Conservation (phyloP, 2,329 filamentous ascomycete genomes). For the Beauveria medogensis region DNA sequence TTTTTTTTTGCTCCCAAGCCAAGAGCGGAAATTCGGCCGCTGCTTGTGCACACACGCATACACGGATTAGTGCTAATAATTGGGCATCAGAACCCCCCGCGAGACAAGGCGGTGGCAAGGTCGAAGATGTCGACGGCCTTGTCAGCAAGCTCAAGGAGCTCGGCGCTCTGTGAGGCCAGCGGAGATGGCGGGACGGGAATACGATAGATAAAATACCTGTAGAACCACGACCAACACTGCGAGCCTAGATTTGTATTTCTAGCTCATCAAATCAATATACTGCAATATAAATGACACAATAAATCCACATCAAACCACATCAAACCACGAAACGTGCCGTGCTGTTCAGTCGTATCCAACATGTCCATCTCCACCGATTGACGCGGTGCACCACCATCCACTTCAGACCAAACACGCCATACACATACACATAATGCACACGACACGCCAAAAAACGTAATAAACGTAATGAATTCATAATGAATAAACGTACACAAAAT, state of each 20-base stretch:
- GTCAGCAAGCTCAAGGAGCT: constrained; percentile 92
- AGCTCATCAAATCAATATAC: not conserved
- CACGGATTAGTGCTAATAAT: too few relatives aligned
- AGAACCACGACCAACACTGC: not conserved
- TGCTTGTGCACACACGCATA: not conserved
- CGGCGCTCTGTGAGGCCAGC: constrained; percentile 63
- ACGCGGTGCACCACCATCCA: not conserved
- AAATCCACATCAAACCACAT: not conserved
- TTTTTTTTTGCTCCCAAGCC: not conserved
- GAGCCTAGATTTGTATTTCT: not conserved
- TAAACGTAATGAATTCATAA: constrained; percentile 13
- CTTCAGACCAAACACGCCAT: not conserved
- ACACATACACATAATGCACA: constrained; percentile 12
- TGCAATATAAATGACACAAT: not conserved
- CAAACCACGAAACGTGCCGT: not conserved
- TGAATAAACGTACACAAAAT: constrained; percentile 10
- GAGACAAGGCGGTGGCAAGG: constrained; percentile 90
- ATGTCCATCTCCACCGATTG: not conserved
- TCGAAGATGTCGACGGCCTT: constrained; percentile 94
- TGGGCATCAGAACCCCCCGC: constrained; percentile 59
- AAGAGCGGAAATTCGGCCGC: not conserved
- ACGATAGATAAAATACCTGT: not conserved
- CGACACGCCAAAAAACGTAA: constrained; percentile 17
- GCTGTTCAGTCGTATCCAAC: not conserved
- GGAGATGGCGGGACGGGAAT: not conserved